Base-by-base conservation (phyloP, 2,329 filamentous ascomycete species). In the Mycosphaerella sp. region DNA sequence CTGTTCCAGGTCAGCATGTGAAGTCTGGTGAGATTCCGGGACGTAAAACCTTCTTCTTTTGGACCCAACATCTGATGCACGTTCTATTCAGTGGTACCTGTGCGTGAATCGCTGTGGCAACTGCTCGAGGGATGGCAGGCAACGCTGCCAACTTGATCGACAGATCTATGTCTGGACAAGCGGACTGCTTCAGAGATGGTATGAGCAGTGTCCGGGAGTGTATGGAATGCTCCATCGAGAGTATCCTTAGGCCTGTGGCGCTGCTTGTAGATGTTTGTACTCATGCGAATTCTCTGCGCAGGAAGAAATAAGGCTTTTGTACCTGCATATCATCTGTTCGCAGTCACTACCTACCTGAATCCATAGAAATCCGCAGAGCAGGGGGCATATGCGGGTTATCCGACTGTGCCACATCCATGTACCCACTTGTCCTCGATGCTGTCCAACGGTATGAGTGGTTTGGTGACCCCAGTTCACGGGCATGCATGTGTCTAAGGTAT, bases 41-140 rank as follows among this genome's bases (percentile, higher is more conserved):
- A 41, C 39, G 39, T n/a, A 41, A 18, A 41, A 41, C 39, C 39
- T 41, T 41, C 39, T 41, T 41, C 39, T 41, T 41, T 41, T 41
- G 39, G 39, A 41, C 39, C 39, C 39, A 41, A 41, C 39, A 41
- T 41, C 39, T 41, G 39, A 41, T 41, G 39, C 39, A 41, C 39
- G 39, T 41, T 41, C 21, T 41, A 41, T 41, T 41, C 39, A 41
- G 39, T 41, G 39, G 39, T 41, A 41, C 39, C 9, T 41, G 39
- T 41, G 39, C 39, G 39, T 41, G 39, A 41, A 41, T 41, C 39
- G 39, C 21, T 41, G 39, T 41, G 39, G 39, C 39, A 41, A 16
- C 39, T 41, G 39, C 39, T 41, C 39, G 39, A 41, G 39, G 39
- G 39, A 41, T 41, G 39, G 39, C 21, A 41, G 39, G 39, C 39